A percentile compares a stretch with the other conserved stretches of the same genome.
Conservation (phyloP, 2,329 filamentous ascomycete genomes). For the Plenodomus tracheiphilus region DNA sequence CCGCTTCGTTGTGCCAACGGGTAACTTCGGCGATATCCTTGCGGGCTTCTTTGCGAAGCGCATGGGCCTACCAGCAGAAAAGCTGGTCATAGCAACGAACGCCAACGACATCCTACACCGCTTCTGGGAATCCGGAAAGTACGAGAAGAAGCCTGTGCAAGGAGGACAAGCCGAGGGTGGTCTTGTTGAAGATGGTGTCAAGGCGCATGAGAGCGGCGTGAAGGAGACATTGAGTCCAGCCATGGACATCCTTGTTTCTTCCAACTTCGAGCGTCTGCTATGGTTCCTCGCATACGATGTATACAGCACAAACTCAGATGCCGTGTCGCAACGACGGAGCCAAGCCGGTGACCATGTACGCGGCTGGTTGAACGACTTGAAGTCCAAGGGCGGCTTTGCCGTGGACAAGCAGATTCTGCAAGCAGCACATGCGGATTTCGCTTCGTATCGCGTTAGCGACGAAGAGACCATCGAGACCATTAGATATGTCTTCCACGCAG, state of each 20-base stretch:
- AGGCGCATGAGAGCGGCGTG: constrained; percentile 70
- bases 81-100: constrained; percentile 91
- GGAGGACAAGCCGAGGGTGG: constrained; percentile 61
- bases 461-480: constrained; percentile 54
- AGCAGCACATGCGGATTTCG: constrained; percentile 73
- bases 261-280: constrained; percentile 93
- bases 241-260: constrained; percentile 96
- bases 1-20: constrained; percentile 88
- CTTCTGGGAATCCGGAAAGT: constrained; percentile 88
- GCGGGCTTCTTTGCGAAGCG: constrained; percentile 89
- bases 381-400: constrained; percentile 78
- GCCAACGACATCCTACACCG: constrained; percentile 96
- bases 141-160: constrained; percentile 78
- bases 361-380: constrained; percentile 78
- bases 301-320: constrained; percentile 44
- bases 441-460: constrained; percentile 72
- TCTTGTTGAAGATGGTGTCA: constrained; percentile 59
- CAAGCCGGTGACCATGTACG: constrained; percentile 72
- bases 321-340: constrained; percentile 51
- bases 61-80: constrained; percentile 87
- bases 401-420: constrained; percentile 75
- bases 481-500: constrained; percentile 52
- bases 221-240: constrained; percentile 92
- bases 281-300: constrained; percentile 81
- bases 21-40: constrained; percentile 95